These are phyloP conservation scores for Gloeopeniophorella convolvens DNA, from an alignment of 768 basidiomycete genomes.

Conservation along the genomic window DNA sequence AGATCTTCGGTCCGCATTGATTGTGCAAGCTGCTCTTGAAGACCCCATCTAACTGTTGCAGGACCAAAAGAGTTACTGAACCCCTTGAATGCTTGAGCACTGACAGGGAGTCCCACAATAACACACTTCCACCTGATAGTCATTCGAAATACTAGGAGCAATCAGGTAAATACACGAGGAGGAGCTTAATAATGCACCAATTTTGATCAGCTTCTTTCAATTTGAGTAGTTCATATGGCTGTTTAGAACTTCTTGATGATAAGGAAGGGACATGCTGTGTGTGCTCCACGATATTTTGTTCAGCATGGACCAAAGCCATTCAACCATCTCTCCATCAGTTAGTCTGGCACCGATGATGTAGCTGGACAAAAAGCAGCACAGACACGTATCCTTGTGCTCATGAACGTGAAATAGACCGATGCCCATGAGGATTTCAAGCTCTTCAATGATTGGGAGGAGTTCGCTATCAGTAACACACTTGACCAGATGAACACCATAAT, in stretches of 20 bases:
- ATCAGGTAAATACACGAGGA: background rate
- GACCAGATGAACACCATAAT: background rate
- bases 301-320: slow-evolving; percentile 29
- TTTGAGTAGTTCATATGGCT: slow-evolving; percentile 31
- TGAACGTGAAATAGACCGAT: slow-evolving; percentile 30
- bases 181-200: slow-evolving; percentile 11
- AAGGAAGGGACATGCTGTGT: slow-evolving; percentile 18
- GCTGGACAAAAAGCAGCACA: slow-evolving; percentile 23
- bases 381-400: slow-evolving; percentile 26
- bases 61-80: no score
- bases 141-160: background rate
- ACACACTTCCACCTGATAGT: no score
- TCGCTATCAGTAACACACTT: background rate
- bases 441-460: background rate
- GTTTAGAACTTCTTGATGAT: slow-evolving; percentile 26
- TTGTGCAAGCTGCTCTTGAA: no score
- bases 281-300: slow-evolving; percentile 26
- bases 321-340: slow-evolving; percentile 31
- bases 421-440: background rate
- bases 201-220: slow-evolving; percentile 28
- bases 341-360: slow-evolving; percentile 28
- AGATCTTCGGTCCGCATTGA: no score
- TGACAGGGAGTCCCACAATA: background rate
- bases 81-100: no score
- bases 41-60: no score